Conservation (phyloP, 768 basidiomycete genomes). For the Phaffia tasmanica region DNA sequence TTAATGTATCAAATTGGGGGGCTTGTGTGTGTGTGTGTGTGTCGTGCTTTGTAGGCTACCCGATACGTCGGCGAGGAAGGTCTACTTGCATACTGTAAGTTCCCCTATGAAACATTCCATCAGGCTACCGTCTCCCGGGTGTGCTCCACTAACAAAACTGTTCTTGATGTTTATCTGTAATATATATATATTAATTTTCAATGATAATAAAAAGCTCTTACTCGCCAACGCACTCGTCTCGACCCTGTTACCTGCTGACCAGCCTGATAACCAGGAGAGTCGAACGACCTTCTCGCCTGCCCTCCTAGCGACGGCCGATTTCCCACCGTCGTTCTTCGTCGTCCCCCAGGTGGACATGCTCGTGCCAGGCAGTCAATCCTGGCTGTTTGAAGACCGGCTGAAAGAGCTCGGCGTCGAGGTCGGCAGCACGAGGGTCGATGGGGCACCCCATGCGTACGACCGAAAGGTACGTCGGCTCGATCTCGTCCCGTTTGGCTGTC, state of each 20-base stretch:
- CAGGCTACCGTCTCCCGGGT: too few species aligned
- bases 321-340: slow-evolving; percentile 13
- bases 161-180: too few species aligned
- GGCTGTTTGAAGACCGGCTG: slow-evolving; percentile 6
- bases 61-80: too few species aligned
- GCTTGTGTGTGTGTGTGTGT: too few species aligned
- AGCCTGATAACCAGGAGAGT: background rate
- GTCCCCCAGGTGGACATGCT: slow-evolving; percentile 14
- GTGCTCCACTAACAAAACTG: too few species aligned
- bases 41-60: too few species aligned
- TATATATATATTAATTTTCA: too few species aligned
- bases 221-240: background rate
- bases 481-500: too few species aligned
- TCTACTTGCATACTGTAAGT: too few species aligned
- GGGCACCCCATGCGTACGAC: slow-evolving; percentile 9
- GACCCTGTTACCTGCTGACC: background rate
- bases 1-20: too few species aligned
- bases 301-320: background rate
- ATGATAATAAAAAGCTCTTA: background rate
- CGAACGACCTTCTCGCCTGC: background rate
- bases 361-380: slow-evolving; percentile 5
- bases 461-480: slow-evolving; percentile 6
- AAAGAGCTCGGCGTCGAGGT: slow-evolving; percentile 18
- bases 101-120: too few species aligned
- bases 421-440: background rate